phyloP scores from a whole-genome alignment of 768 basidiomycete species.

The Collybiopsis confluens region DNA sequence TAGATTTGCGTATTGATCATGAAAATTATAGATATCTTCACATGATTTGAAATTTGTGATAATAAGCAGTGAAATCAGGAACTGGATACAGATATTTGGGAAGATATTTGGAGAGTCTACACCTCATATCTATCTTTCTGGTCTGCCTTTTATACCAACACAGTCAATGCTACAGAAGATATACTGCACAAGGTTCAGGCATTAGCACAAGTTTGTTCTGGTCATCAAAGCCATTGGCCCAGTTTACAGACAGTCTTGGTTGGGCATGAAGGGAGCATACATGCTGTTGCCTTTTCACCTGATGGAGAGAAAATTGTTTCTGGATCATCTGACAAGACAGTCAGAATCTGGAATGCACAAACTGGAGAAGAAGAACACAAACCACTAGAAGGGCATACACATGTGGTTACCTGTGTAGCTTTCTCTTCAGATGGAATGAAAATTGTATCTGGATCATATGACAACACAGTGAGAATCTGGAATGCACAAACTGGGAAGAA shows the following conservation, averaged over 20 bases:
- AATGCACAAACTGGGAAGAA: no score
- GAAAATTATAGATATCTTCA: neutral
- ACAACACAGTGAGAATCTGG: neutral
- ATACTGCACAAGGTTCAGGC: neutral
- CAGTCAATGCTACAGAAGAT: slow-evolving; percentile 11
- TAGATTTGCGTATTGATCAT: neutral
- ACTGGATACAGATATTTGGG: slow-evolving; percentile 2
- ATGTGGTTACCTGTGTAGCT: neutral
- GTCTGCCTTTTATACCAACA: slow-evolving; percentile 16
- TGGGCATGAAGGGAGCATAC: slow-evolving; percentile 12
- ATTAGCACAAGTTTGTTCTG: neutral
- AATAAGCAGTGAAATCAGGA: neutral
- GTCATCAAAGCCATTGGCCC: neutral
- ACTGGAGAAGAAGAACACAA: slow-evolving; percentile 22
- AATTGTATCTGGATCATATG: slow-evolving; percentile 10
- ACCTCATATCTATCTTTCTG: slow-evolving; percentile 21
- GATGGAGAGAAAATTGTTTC: slow-evolving; percentile 45
- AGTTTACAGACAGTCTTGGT: neutral
- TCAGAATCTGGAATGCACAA: slow-evolving; percentile 47
- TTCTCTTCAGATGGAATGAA: slow-evolving; percentile 10
- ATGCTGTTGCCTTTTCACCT: slow-evolving; percentile 42
- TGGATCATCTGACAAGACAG: slow-evolving; percentile 49
- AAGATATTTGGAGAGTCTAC: slow-evolving; percentile 6
- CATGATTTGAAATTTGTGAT: neutral
- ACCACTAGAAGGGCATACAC: slow-evolving; percentile 10